phyloP scores from a whole-genome alignment of 2,329 filamentous ascomycete species.

The Dactylellina haptotyla region DNA sequence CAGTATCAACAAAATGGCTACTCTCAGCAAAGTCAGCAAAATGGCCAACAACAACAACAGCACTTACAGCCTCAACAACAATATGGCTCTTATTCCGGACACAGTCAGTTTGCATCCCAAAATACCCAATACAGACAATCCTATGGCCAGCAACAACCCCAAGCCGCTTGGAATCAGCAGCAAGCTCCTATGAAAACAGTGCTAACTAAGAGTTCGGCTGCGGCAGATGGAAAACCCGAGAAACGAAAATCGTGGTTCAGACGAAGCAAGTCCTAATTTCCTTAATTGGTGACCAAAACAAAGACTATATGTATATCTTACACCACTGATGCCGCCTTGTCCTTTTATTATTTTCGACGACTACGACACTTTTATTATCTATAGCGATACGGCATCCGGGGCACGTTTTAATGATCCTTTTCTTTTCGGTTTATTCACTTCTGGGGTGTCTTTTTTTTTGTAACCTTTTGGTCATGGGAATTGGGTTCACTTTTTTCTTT shows the following conservation, averaged over 20 bases:
- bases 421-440: conserved; percentile 8
- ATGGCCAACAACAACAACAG: conserved; percentile 7
- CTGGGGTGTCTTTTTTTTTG: neutral
- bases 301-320: conserved; percentile 4
- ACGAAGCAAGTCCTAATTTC: conserved; percentile 44
- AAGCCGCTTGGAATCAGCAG: conserved; percentile 38
- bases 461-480: conserved; percentile 29
- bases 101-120: conserved; percentile 29
- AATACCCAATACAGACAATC: conserved; percentile 41
- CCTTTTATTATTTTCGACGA: conserved; percentile 5
- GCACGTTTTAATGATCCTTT: conserved; percentile 36
- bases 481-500: conserved; percentile 32
- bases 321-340: neutral
- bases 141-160: conserved; percentile 38
- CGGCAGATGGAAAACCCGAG: conserved; percentile 34
- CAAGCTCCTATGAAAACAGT: conserved; percentile 26
- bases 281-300: neutral
- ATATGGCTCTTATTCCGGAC: conserved; percentile 27
- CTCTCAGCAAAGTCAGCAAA: conserved; percentile 5
- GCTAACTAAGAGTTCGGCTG: conserved; percentile 46
- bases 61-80: conserved; percentile 25
- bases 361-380: neutral
- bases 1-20: conserved; percentile 40
- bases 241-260: conserved; percentile 51
- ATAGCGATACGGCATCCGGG: conserved; percentile 8